These are phyloP conservation scores for Verticillium klebahnii DNA, from an alignment of 2,329 filamentous ascomycete genomes.

Conservation along the genomic window DNA sequence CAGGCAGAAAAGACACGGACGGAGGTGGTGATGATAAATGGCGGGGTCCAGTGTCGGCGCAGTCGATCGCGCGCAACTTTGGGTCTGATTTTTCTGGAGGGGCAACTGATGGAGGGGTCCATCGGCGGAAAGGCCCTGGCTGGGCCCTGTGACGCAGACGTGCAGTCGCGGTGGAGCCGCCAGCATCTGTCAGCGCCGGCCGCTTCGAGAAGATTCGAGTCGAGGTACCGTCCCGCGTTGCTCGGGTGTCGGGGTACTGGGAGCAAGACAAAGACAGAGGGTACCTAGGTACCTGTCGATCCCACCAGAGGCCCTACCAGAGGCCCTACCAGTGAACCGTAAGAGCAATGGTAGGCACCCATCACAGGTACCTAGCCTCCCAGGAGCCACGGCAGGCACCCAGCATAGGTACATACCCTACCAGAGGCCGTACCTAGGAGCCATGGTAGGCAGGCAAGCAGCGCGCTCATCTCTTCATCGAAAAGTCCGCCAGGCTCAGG, in stretches of 20 bases:
- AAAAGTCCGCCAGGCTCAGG: conserved; percentile 48
- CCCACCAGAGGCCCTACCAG: too few relatives aligned
- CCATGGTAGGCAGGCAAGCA: too few relatives aligned
- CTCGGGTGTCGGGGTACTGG: conserved; percentile 14
- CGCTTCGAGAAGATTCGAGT: conserved; percentile 14
- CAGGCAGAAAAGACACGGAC: too few relatives aligned
- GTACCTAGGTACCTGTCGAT: too few relatives aligned
- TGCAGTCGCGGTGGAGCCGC: background rate
- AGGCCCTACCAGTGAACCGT: too few relatives aligned
- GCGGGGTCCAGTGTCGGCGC: conserved; percentile 10
- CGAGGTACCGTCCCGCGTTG: background rate
- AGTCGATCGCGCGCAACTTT: background rate
- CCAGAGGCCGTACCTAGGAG: too few relatives aligned
- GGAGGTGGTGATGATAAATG: conserved; percentile 5
- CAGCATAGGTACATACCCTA: too few relatives aligned
- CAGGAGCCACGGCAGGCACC: too few relatives aligned
- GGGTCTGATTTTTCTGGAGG: conserved; percentile 18
- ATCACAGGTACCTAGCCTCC: too few relatives aligned
- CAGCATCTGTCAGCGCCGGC: conserved; percentile 9
- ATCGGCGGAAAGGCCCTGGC: background rate
- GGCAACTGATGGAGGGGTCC: conserved; percentile 8
- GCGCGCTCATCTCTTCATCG: conserved; percentile 17
- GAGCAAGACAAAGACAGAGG: conserved; percentile 5
- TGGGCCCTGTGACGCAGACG: conserved; percentile 2
- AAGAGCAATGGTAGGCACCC: too few relatives aligned